Evolutionary conservation across 495 filamentous ascomycete genomes (phyloP).

Genomic region (Penicillium nucicola): DNA sequence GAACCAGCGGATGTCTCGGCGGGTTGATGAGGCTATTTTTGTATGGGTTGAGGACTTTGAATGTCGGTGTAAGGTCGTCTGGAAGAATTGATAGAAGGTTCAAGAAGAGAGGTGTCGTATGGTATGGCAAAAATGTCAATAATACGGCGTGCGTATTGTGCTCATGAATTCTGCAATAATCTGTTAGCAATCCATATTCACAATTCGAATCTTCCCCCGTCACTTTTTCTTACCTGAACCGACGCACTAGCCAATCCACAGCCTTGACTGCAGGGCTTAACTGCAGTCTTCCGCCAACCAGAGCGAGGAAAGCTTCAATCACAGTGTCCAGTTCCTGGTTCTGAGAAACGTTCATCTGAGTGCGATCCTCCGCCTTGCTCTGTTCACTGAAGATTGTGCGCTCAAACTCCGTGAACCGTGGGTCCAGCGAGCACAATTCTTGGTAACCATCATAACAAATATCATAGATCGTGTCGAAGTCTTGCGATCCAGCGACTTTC

Average conservation of each 20-base stretch:
- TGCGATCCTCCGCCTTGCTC: constrained; percentile 82
- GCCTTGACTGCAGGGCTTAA: constrained; percentile 85
- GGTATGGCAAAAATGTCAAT: constrained; percentile 90
- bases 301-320: constrained; percentile 74
- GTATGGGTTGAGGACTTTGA: constrained; percentile 83
- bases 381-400: constrained; percentile 82
- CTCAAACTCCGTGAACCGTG: constrained; percentile 65
- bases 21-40: constrained; percentile 68
- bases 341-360: constrained; percentile 73
- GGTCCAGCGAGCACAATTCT: constrained; percentile 83
- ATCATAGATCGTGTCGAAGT: constrained; percentile 81
- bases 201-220: not conserved
- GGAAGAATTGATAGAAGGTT: constrained; percentile 83
- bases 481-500: constrained; percentile 75
- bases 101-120: constrained; percentile 74
- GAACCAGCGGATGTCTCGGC: constrained; percentile 74
- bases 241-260: constrained; percentile 88
- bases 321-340: constrained; percentile 76
- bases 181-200: constrained; percentile 26
- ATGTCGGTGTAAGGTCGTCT: constrained; percentile 62
- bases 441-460: constrained; percentile 85
- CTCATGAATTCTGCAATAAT: constrained; percentile 71
- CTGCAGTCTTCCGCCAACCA: constrained; percentile 70
- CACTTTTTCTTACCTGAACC: constrained; percentile 67
- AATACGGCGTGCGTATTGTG: constrained; percentile 76